Percentiles rank a stretch among this genome's conserved stretches.
Conservation (phyloP, 2,329 filamentous ascomycete genomes). For the Diplodia intermedia region DNA sequence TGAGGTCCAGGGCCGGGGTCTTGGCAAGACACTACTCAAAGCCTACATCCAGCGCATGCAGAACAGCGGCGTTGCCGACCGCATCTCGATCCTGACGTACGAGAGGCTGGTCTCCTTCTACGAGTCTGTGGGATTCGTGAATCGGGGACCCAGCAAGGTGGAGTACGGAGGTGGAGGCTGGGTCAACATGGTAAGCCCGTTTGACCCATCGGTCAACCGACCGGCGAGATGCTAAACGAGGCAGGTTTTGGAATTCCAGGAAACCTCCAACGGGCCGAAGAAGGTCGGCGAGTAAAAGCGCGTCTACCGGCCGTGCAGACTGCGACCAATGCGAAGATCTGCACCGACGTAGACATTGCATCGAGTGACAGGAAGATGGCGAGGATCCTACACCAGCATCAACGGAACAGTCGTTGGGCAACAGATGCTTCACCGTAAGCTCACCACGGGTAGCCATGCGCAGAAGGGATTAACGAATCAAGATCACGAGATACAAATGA, state of each 20-base stretch:
- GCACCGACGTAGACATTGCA: neutral
- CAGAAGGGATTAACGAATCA: neutral
- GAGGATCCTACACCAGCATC: slow-evolving; percentile 5
- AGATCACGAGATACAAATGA: slow-evolving; percentile 8
- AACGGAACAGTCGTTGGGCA: slow-evolving; percentile 4
- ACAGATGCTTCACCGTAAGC: neutral
- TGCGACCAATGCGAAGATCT: neutral
- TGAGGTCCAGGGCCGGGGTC: slow-evolving; percentile 73
- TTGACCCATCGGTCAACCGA: neutral
- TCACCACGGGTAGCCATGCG: neutral
- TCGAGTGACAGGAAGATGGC: too few species aligned
- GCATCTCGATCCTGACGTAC: slow-evolving; percentile 78
- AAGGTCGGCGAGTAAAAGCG: slow-evolving; percentile 16
- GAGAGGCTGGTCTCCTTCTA: slow-evolving; percentile 78
- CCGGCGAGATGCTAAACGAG: slow-evolving; percentile 3
- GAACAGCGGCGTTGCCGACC: slow-evolving; percentile 71
- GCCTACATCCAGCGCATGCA: slow-evolving; percentile 80
- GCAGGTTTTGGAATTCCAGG: slow-evolving; percentile 24
- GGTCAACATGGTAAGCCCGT: slow-evolving; percentile 73
- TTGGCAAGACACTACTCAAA: slow-evolving; percentile 76
- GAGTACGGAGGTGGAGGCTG: slow-evolving; percentile 81
- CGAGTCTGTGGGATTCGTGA: slow-evolving; percentile 74
- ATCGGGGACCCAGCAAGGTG: slow-evolving; percentile 71
- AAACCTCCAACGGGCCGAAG: slow-evolving; percentile 22
- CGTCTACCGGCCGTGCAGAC: slow-evolving; percentile 1